Evolutionary conservation across 2,329 filamentous ascomycete genomes (phyloP).

Genomic region (Cladosporium velox): DNA sequence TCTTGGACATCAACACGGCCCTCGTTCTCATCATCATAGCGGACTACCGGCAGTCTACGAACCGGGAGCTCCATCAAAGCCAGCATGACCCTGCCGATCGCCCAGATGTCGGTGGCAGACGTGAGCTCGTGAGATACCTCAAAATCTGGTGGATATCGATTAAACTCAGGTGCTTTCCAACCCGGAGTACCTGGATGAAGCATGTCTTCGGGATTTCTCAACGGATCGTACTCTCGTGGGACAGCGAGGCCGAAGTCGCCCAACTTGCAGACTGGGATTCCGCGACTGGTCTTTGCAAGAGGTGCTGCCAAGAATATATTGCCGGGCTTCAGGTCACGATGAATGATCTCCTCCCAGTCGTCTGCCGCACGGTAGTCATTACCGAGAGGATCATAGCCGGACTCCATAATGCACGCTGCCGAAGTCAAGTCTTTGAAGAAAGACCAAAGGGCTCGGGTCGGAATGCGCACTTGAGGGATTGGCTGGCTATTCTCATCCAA

Average conservation of each 20-base stretch:
- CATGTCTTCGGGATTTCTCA: background rate
- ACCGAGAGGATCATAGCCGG: background rate
- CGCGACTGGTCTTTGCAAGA: background rate
- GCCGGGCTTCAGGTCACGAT: slow-evolving; percentile 23
- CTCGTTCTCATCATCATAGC: background rate
- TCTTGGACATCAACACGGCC: background rate
- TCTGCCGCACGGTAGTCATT: background rate
- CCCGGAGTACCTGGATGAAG: background rate
- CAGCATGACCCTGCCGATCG: background rate
- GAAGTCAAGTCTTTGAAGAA: background rate
- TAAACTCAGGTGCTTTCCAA: background rate
- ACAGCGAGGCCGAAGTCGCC: slow-evolving; percentile 1
- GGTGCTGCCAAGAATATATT: slow-evolving; percentile 22
- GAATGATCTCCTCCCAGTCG: slow-evolving; percentile 23
- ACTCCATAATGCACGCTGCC: background rate
- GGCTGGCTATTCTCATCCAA: background rate
- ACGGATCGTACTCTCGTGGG: background rate
- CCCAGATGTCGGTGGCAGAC: background rate
- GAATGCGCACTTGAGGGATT: background rate
- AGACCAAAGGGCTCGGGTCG: background rate
- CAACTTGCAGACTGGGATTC: background rate
- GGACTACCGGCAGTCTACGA: background rate
- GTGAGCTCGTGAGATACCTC: background rate
- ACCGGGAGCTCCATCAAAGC: background rate
- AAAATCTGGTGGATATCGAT: background rate